These are phyloP conservation scores for Vigna nakashimae DNA, from an alignment of 306 rosid species.

Conservation along the genomic window DNA sequence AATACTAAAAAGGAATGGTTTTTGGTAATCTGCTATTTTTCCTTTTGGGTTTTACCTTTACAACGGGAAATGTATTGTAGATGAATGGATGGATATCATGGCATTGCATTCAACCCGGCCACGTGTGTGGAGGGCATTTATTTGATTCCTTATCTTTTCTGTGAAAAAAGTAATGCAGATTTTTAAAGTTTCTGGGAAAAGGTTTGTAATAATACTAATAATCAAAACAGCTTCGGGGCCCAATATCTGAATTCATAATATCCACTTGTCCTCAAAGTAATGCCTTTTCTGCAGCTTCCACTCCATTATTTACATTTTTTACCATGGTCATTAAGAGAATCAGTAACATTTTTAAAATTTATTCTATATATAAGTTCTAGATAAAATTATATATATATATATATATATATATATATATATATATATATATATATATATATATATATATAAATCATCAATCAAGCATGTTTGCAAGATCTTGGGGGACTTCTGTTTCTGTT, in stretches of 20 bases:
- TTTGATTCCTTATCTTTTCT: conserved; percentile 44
- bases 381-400: not conserved
- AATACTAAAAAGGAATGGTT: not conserved
- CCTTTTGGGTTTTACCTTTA: conserved; percentile 24
- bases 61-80: conserved; percentile 36
- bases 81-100: conserved; percentile 35
- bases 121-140: conserved; percentile 46
- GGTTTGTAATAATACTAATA: conserved; percentile 15
- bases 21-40: conserved; percentile 17
- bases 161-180: conserved; percentile 33
- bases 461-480: not conserved
- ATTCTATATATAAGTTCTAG: not conserved
- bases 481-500: not conserved
- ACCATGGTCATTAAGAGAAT: not conserved
- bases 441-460: not conserved
- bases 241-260: conserved; percentile 45
- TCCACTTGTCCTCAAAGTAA: conserved; percentile 51
- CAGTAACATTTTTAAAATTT: not conserved
- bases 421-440: no score
- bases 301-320: conserved; percentile 28
- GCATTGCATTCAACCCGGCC: conserved; percentile 27
- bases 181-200: conserved; percentile 30
- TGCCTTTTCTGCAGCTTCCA: conserved; percentile 3
- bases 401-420: not conserved
- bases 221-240: conserved; percentile 38